phyloP scores from a whole-genome alignment of 331 rosid genomes.

The Erythrophleum ivorense region DNA sequence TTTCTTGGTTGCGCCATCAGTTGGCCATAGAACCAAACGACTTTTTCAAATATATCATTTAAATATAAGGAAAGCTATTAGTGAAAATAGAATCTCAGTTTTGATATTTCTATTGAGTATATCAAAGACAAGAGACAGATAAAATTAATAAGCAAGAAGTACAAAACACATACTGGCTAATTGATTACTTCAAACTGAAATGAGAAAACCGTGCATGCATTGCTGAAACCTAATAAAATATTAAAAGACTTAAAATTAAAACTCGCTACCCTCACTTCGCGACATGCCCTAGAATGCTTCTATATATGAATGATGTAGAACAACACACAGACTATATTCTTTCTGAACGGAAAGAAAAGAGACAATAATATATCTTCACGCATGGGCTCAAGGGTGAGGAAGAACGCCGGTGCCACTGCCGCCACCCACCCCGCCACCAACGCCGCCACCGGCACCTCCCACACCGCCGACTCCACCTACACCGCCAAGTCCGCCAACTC shows the following conservation, averaged over 20 bases:
- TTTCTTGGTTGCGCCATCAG: neutral
- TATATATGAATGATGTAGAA: neutral
- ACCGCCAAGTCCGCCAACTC: neutral
- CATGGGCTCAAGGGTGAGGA: constrained; percentile 2
- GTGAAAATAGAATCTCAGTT: neutral
- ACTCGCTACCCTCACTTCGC: neutral
- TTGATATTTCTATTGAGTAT: neutral
- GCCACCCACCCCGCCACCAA: neutral
- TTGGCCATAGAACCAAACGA: neutral
- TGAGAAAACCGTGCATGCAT: neutral
- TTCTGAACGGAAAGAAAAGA: neutral
- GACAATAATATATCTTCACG: neutral
- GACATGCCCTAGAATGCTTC: neutral
- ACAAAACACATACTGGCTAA: neutral
- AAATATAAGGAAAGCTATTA: no score
- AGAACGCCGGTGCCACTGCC: neutral
- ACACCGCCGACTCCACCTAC: neutral
- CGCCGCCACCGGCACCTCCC: neutral
- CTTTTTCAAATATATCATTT: neutral
- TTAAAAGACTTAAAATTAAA: neutral
- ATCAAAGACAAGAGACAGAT: neutral
- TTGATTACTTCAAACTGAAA: neutral
- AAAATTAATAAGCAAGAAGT: neutral
- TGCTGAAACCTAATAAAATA: neutral
- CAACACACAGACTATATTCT: neutral